These are phyloP conservation scores for Lactifluus pinguis DNA, from an alignment of 768 basidiomycete genomes.

Conservation along the genomic window DNA sequence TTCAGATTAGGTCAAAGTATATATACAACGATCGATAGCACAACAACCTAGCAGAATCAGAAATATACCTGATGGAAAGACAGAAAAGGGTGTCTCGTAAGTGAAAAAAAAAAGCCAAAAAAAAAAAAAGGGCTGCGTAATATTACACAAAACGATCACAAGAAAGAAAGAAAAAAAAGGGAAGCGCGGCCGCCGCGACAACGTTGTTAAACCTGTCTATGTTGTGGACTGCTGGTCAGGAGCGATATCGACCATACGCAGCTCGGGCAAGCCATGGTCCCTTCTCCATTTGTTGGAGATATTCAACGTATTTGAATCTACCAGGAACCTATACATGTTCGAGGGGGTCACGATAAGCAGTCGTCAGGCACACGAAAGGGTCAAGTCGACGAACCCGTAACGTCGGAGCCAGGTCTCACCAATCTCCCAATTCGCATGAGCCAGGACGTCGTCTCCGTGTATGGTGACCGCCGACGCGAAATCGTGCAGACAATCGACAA, in stretches of 20 bases:
- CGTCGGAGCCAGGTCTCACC: slow-evolving; percentile 73
- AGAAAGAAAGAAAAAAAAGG: not conserved
- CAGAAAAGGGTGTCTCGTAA: not conserved
- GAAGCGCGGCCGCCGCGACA: not conserved
- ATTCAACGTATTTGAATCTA: slow-evolving; percentile 60
- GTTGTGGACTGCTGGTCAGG: slow-evolving; percentile 13
- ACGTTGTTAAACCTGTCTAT: not conserved
- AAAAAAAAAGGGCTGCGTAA: not conserved
- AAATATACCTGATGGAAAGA: slow-evolving; percentile 1
- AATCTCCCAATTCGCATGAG: slow-evolving; percentile 86
- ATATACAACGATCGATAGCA: slow-evolving; percentile 8
- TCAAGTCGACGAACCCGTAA: slow-evolving; percentile 51
- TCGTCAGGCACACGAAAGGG: not conserved
- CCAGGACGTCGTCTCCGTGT: slow-evolving; percentile 89
- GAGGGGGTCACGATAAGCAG: slow-evolving; percentile 1
- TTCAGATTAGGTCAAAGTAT: slow-evolving; percentile 2
- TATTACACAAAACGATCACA: not conserved
- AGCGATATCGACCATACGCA: slow-evolving; percentile 48
- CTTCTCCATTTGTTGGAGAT: slow-evolving; percentile 84
- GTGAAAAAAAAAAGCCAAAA: not conserved
- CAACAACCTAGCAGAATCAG: slow-evolving; percentile 2
- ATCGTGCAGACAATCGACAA: slow-evolving; percentile 73
- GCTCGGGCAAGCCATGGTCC: slow-evolving; percentile 69
- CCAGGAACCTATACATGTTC: slow-evolving; percentile 50
- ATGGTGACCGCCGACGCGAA: slow-evolving; percentile 60